phyloP scores from a whole-genome alignment of 495 filamentous ascomycete genomes.

The Zalerion maritima region DNA sequence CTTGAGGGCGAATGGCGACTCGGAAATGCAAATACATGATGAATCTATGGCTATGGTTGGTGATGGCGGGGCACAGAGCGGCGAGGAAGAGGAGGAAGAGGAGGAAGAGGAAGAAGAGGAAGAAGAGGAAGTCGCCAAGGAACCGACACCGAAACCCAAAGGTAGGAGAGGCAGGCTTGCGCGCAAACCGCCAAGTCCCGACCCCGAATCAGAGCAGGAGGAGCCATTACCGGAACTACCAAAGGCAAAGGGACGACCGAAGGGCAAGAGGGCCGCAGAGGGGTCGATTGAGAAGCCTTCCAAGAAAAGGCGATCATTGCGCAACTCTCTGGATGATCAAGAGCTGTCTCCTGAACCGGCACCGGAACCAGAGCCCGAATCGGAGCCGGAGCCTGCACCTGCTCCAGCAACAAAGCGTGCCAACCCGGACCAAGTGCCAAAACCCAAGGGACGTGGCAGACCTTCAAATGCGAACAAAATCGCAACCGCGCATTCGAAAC shows the following conservation, averaged over 20 bases:
- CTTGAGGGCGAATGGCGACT: constrained; percentile 6
- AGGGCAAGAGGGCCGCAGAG: constrained; percentile 5
- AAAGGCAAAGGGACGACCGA: constrained; percentile 7
- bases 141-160: constrained; percentile 6
- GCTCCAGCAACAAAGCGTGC: constrained; percentile 5
- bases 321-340: constrained; percentile 4
- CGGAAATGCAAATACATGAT: constrained; percentile 9
- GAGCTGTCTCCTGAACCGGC: constrained; percentile 1
- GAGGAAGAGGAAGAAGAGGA: constrained; percentile 14
- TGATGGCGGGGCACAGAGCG: constrained; percentile 11
- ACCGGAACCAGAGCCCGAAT: constrained; percentile 3
- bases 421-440: too few species aligned
- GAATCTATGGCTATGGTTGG: constrained; percentile 24
- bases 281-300: constrained; percentile 1
- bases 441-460: too few species aligned
- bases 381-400: too few species aligned
- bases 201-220: constrained; percentile 12
- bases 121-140: constrained; percentile 2
- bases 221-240: constrained; percentile 12
- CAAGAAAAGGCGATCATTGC: constrained; percentile 12
- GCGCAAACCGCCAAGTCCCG: constrained; percentile 11
- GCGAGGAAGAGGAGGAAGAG: constrained; percentile 12
- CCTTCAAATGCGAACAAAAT: too few species aligned
- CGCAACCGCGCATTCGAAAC: too few species aligned
- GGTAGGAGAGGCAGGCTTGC: constrained; percentile 1